Conservation (phyloP, 2,329 filamentous ascomycete species). For the Phialophora chinensis region DNA sequence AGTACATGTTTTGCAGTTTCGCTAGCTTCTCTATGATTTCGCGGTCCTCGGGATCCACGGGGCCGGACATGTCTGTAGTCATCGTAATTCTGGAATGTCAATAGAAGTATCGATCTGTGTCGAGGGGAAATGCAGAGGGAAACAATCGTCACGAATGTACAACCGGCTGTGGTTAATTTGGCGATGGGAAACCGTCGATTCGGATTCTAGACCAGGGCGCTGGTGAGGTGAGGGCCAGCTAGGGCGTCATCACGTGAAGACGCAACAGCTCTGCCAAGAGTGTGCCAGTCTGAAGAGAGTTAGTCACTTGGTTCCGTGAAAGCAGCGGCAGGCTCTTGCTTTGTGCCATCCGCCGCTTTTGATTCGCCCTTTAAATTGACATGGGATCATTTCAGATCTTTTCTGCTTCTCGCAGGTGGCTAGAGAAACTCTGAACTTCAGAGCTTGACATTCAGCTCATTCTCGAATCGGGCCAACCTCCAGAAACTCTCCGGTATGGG, state of each 20-base stretch:
- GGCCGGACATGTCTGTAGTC: not conserved
- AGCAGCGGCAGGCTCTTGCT: not conserved
- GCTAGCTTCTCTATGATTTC: slow-evolving; percentile 37
- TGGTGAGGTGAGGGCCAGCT: not conserved
- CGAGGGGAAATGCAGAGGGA: not conserved
- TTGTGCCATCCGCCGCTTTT: not conserved
- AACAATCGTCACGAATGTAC: slow-evolving; percentile 3
- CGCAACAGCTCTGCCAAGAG: not conserved
- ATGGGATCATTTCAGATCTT: not conserved
- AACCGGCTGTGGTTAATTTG: not conserved
- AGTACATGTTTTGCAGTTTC: slow-evolving; percentile 38
- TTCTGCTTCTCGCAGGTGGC: not conserved
- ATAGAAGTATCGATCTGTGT: not conserved
- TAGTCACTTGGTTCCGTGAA: not conserved
- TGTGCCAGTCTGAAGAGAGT: not conserved
- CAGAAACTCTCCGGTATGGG: not conserved
- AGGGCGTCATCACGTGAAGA: not conserved
- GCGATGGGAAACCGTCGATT: not conserved
- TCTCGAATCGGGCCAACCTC: slow-evolving; percentile 3
- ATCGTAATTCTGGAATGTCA: slow-evolving; percentile 11
- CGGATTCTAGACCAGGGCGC: not conserved
- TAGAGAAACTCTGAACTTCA: not conserved
- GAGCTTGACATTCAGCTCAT: not conserved
- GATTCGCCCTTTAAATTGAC: not conserved
- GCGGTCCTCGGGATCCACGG: slow-evolving; percentile 36